These are phyloP conservation scores for Macrolepiota fuliginosa DNA, from an alignment of 768 basidiomycete genomes.

Conservation along the genomic window DNA sequence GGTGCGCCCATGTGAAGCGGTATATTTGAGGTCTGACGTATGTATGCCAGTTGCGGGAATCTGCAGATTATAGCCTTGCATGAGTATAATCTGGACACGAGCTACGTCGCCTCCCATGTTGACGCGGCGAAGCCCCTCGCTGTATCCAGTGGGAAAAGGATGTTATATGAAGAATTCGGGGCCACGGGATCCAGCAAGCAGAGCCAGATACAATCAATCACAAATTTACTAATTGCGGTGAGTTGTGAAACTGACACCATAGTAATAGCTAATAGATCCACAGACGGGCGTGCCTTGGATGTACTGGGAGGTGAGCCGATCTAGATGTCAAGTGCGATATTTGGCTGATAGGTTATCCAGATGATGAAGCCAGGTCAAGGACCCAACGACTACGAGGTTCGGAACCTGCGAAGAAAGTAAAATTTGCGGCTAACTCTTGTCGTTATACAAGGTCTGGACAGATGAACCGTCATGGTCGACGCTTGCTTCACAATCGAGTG, in stretches of 20 bases:
- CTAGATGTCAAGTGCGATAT: not conserved
- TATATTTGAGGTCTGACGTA: not conserved
- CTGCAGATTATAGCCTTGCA: conserved; percentile 24
- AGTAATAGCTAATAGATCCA: conserved; percentile 11
- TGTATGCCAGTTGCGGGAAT: conserved; percentile 16
- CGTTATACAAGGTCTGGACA: conserved; percentile 20
- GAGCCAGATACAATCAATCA: conserved; percentile 35
- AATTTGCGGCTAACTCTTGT: not conserved
- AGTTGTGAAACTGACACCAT: not conserved
- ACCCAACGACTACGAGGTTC: conserved; percentile 22
- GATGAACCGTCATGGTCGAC: conserved; percentile 25
- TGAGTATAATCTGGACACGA: conserved; percentile 43
- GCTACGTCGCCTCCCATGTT: conserved; percentile 38
- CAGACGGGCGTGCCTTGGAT: conserved; percentile 22
- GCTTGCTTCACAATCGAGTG: conserved; percentile 18
- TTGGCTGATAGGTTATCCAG: not conserved
- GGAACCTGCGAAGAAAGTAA: not conserved
- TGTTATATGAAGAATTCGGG: conserved; percentile 36
- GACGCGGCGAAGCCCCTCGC: conserved; percentile 35
- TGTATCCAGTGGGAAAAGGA: conserved; percentile 29
- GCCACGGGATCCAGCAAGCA: conserved; percentile 36
- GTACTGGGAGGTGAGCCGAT: conserved; percentile 22
- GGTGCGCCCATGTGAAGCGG: conserved; percentile 5
- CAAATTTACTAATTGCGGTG: conserved; percentile 34
- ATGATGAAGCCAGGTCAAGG: conserved; percentile 21